Conservation (phyloP, 192 early-diverging fungal species). For the Coemansia sp. region DNA sequence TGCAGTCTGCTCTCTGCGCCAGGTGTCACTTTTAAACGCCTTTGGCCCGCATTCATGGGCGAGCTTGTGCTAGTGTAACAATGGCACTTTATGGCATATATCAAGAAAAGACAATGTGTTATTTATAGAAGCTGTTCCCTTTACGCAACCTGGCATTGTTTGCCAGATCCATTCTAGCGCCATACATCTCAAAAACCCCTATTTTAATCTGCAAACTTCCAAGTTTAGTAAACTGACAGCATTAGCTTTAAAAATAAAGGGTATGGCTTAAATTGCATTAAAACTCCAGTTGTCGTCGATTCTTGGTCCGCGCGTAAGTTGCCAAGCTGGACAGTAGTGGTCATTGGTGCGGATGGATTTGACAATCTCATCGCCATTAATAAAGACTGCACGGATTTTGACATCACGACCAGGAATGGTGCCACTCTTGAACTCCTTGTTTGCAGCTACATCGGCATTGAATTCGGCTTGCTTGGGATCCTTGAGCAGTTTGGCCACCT, state of each 20-base stretch:
- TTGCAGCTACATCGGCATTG: slow-evolving; percentile 13
- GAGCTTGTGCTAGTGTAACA: too few relatives aligned
- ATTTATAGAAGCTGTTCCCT: too few relatives aligned
- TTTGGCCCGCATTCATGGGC: too few relatives aligned
- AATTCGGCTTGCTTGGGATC: slow-evolving; percentile 6
- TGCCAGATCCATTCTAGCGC: too few relatives aligned
- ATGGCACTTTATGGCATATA: too few relatives aligned
- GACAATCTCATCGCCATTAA: slow-evolving; percentile 18
- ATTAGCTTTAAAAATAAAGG: background rate
- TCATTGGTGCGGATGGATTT: slow-evolving; percentile 29
- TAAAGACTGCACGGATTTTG: slow-evolving; percentile 12
- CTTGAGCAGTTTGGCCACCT: slow-evolving; percentile 9
- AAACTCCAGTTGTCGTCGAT: slow-evolving; percentile 23
- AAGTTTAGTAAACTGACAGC: too few relatives aligned
- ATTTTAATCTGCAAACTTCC: too few relatives aligned
- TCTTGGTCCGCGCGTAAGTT: slow-evolving; percentile 20
- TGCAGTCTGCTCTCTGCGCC: background rate
- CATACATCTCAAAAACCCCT: too few relatives aligned
- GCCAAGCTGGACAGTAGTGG: slow-evolving; percentile 35
- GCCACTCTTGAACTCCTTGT: slow-evolving; percentile 9
- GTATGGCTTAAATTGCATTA: slow-evolving; percentile 11
- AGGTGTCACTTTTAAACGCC: too few relatives aligned
- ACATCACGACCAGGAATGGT: slow-evolving; percentile 28
- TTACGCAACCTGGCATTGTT: too few relatives aligned
- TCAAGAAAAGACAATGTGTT: too few relatives aligned